Conservation (phyloP, 2,329 filamentous ascomycete genomes). For the Cladosporium cucumerinum region DNA sequence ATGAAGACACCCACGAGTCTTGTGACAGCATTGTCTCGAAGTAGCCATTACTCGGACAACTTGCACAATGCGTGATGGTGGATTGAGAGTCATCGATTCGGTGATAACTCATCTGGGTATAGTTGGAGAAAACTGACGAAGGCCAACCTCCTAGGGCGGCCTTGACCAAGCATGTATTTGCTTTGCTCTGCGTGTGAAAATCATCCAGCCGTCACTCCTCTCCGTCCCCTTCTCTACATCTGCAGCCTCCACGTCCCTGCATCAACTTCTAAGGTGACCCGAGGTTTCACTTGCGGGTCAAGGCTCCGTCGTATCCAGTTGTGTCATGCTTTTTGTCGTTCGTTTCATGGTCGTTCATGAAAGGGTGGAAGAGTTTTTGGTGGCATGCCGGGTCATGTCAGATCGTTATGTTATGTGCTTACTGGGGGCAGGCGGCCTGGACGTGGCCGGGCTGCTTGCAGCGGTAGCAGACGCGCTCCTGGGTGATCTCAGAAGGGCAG, state of each 20-base stretch:
- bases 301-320: constrained; percentile 9
- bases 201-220: constrained; percentile 14
- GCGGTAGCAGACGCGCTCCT: constrained; percentile 98
- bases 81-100: constrained; percentile 2
- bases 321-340: constrained; percentile 5
- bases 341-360: constrained; percentile 10
- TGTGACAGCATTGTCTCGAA: background rate
- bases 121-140: constrained; percentile 10
- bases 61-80: background rate
- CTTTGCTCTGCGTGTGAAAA: background rate
- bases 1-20: background rate
- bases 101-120: constrained; percentile 2
- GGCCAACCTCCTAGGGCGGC: constrained; percentile 9
- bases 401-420: constrained; percentile 35
- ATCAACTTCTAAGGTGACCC: constrained; percentile 9
- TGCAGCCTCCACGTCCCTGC: constrained; percentile 15
- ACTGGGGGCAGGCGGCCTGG: constrained; percentile 89
- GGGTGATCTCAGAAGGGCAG: constrained; percentile 85
- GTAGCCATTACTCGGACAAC: background rate
- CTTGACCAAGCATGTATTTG: constrained; percentile 12
- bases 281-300: background rate
- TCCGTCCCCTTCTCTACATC: constrained; percentile 4
- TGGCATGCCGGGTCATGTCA: background rate
- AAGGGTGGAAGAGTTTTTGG: constrained; percentile 17
- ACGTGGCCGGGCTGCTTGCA: constrained; percentile 85